Evolutionary conservation across 805 yeast genomes (phyloP).

Genomic region (Brettanomyces nanus): DNA sequence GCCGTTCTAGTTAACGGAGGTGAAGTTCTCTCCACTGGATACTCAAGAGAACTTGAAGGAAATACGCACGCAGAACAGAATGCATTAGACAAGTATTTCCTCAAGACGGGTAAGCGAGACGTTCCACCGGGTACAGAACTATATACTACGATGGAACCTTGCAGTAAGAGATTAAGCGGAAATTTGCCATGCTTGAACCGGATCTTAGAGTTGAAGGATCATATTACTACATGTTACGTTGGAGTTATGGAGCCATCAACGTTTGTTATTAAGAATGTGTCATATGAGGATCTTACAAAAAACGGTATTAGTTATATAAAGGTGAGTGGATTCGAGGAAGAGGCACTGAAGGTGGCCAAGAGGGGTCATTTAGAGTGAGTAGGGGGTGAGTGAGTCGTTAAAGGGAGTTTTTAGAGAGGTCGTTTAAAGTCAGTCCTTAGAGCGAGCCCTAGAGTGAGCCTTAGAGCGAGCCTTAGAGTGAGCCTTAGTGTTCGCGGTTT

Average conservation of each 20-base stretch:
- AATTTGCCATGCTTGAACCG: conserved; percentile 84
- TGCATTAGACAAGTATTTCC: conserved; percentile 70
- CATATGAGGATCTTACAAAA: conserved; percentile 43
- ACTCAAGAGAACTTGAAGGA: conserved; percentile 84
- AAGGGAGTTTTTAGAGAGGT: not conserved
- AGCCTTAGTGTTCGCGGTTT: no score
- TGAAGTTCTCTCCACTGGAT: conserved; percentile 68
- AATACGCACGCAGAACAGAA: conserved; percentile 98
- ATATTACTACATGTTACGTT: conserved; percentile 70
- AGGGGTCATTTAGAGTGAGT: conserved; percentile 45
- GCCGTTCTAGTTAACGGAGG: conserved; percentile 70
- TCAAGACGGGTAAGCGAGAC: conserved; percentile 25
- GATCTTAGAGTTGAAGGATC: conserved; percentile 37
- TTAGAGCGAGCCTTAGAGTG: no score
- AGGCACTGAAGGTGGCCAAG: conserved; percentile 59
- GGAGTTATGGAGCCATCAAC: conserved; percentile 89
- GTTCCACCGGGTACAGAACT: conserved; percentile 74
- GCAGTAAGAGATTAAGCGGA: conserved; percentile 83
- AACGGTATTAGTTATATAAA: conserved; percentile 65
- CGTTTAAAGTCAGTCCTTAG: no score
- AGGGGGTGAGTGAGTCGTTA: not conserved
- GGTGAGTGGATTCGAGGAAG: conserved; percentile 75
- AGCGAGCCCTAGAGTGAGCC: no score
- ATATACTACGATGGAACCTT: conserved; percentile 97
- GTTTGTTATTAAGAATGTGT: conserved; percentile 73